Evolutionary conservation across 768 basidiomycete species (phyloP), one percentile per base, ranked within the genome.

Genomic region (Artomyces pyxidatus): DNA sequence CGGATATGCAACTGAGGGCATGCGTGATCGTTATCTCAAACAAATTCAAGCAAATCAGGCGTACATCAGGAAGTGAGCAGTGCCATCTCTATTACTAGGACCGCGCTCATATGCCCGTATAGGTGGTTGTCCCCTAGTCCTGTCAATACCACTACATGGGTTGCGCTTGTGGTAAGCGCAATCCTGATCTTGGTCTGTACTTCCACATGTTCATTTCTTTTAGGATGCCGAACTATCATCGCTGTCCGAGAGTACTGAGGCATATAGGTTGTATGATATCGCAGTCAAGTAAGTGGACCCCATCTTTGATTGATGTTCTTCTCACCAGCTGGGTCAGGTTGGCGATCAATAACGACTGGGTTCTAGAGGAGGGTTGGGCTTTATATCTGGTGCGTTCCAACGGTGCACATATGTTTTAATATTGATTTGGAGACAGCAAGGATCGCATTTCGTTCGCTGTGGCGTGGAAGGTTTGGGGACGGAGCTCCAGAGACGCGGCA

Each of bases 211-310:
- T n/a, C n/a, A n/a, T n/a, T n/a, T n/a, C n/a, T n/a, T 28, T 7
- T 38, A 85, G 82, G 83, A 88, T 56, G 85, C 84, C 6, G 85
- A 87, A 60, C 63, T 85, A 37, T 80, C 83, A 6, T 77, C 81
- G 0, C 63, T 86, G 32, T 55, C 68, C 14, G 73, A 78, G 38
- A 71, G 71, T 48, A 68, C 75, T 2, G 76, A 81, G 48, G 80
- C 83, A 1, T 77, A 81, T 60, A 77, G 75, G 53, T 65, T 84
- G 6, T 86, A 84, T 58, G 85, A 88, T 52, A 67, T 77, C 14
- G 84, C 85, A 11, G 78, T 84, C 21, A 81, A 75, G 81, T 78
- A 60, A 41, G 72, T 59, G 16, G 21, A 16, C 9, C 46, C 6
- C 10, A 28, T 14, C 25, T 11, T 12, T 11, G 8, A 37, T 6